phyloP scores from a whole-genome alignment of 1,284 basidiomycete species.

The Gomphus bonarii region DNA sequence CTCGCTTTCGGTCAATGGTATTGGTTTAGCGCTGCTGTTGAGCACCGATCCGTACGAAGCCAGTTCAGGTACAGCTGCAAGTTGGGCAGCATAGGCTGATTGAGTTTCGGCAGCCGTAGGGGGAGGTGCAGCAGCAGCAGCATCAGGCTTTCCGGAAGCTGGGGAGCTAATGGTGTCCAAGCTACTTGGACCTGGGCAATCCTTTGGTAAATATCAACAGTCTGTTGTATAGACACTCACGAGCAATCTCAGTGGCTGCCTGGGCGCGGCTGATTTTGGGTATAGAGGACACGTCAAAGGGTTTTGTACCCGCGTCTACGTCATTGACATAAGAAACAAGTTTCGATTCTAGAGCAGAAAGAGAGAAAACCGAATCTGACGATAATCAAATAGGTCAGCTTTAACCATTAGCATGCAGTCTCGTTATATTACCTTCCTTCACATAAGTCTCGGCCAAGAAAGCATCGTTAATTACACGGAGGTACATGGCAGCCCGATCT shows the following conservation, averaged over 20 bases:
- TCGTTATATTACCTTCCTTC: conserved; percentile 61
- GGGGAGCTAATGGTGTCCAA: conserved; percentile 75
- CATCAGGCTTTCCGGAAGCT: conserved; percentile 39
- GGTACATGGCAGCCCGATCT: conserved; percentile 93
- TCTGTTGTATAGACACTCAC: conserved; percentile 34
- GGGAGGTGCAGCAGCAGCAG: conserved; percentile 51
- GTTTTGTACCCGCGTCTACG: conserved; percentile 48
- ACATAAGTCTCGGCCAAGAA: conserved; percentile 79
- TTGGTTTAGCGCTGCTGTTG: conserved; percentile 75
- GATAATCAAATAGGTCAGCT: conserved; percentile 3
- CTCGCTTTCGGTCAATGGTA: conserved; percentile 90
- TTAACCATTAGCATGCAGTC: background rate
- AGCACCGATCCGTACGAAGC: conserved; percentile 79
- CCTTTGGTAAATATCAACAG: background rate
- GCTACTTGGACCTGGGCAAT: conserved; percentile 58
- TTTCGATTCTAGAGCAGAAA: conserved; percentile 78
- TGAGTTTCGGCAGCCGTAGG: conserved; percentile 74
- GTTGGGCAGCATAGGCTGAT: conserved; percentile 79
- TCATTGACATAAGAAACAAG: conserved; percentile 87
- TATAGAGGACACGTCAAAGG: conserved; percentile 75
- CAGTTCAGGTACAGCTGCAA: conserved; percentile 82
- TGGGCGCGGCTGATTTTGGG: conserved; percentile 89
- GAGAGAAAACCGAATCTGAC: conserved; percentile 84
- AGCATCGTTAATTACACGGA: conserved; percentile 76
- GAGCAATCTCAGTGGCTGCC: conserved; percentile 75